phyloP scores from a whole-genome alignment of 1,284 basidiomycete genomes.

The Sporisorium scitamineum region DNA sequence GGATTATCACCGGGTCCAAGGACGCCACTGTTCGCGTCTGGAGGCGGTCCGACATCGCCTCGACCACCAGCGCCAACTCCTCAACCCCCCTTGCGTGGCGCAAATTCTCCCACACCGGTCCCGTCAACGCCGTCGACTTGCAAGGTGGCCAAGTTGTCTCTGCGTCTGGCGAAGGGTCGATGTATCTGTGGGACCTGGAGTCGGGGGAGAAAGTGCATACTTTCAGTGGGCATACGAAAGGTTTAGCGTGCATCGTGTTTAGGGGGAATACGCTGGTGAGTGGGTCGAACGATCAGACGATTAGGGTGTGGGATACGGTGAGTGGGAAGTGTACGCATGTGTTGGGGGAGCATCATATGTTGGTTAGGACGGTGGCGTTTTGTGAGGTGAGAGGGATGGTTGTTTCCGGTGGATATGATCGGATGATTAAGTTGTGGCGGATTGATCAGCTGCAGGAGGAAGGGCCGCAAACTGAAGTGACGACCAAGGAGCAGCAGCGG shows the following conservation, averaged over 20 bases:
- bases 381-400: constrained; percentile 33
- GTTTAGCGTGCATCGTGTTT: constrained; percentile 55
- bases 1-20: constrained; percentile 57
- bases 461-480: not conserved
- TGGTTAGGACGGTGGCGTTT: constrained; percentile 54
- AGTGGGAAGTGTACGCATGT: constrained; percentile 43
- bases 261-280: constrained; percentile 45
- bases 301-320: constrained; percentile 55
- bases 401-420: constrained; percentile 57
- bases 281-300: constrained; percentile 58
- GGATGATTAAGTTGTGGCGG: constrained; percentile 50
- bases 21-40: constrained; percentile 59
- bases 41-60: constrained; percentile 26
- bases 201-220: constrained; percentile 35
- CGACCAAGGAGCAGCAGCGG: not conserved
- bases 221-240: constrained; percentile 51
- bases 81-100: constrained; percentile 14
- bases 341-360: constrained; percentile 39
- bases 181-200: constrained; percentile 56
- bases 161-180: constrained; percentile 54
- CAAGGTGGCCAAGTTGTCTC: constrained; percentile 44
- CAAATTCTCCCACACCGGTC: constrained; percentile 36
- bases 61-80: not conserved
- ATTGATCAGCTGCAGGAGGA: not conserved
- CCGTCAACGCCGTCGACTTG: constrained; percentile 50